Conservation (phyloP, 495 filamentous ascomycete species). For the Hypoxylon fuscum region DNA sequence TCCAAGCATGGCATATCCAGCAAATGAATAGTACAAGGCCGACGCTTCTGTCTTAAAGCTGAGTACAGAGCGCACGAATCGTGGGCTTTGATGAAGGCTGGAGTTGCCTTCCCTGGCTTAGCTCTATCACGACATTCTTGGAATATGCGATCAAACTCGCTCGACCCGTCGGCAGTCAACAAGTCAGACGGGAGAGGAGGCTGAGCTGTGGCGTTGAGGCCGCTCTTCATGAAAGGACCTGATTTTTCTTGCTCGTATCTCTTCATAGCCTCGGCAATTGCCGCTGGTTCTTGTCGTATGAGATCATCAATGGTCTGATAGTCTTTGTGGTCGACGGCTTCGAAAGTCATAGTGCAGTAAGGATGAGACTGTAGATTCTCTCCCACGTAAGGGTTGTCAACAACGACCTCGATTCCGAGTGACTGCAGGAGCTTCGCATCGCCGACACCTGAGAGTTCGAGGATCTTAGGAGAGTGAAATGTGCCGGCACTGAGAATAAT, state of each 20-base stretch:
- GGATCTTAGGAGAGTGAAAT: conserved; percentile 61
- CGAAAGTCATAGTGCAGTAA: background rate
- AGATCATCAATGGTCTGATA: conserved; percentile 2
- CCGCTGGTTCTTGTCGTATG: background rate
- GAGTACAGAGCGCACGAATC: too few species aligned
- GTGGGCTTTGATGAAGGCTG: conserved; percentile 50
- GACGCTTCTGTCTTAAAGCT: too few species aligned
- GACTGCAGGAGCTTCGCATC: conserved; percentile 52
- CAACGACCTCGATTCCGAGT: conserved; percentile 55
- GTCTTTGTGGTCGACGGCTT: background rate
- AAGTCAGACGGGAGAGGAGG: conserved; percentile 9
- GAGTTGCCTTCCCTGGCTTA: background rate
- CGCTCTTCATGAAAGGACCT: conserved; percentile 60
- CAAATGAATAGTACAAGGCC: too few species aligned
- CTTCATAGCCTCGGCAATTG: conserved; percentile 1
- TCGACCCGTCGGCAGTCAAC: background rate
- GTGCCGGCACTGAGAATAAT: conserved; percentile 62
- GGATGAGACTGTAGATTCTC: conserved; percentile 55
- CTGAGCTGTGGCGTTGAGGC: conserved; percentile 80
- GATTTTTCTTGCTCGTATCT: background rate
- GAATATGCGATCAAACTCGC: too few species aligned
- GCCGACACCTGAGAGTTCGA: conserved; percentile 67
- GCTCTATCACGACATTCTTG: background rate
- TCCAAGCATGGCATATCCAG: too few species aligned
- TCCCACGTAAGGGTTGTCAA: conserved; percentile 58